A percentile compares a stretch with the other conserved stretches of the same genome.
These are phyloP conservation scores for Trichophyton simii DNA, from an alignment of 2,329 filamentous ascomycete species.

Conservation along the genomic window DNA sequence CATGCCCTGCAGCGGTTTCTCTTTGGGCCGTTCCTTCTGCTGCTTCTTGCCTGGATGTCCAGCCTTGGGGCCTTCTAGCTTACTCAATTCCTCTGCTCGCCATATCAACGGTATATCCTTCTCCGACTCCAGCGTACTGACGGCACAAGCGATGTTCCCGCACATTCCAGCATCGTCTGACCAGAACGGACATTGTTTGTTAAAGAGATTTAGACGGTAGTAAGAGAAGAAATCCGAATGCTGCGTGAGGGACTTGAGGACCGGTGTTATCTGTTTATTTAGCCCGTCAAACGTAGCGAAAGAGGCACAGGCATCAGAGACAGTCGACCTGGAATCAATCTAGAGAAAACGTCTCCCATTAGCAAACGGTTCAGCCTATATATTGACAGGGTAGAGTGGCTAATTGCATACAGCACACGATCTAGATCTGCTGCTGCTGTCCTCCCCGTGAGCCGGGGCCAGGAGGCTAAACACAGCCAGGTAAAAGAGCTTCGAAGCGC, in stretches of 20 bases:
- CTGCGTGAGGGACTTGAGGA: conserved; percentile 66
- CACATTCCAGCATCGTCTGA: conserved; percentile 85
- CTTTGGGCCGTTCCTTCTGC: conserved; percentile 54
- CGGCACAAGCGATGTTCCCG: conserved; percentile 91
- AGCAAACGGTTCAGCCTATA: background rate
- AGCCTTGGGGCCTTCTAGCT: conserved; percentile 82
- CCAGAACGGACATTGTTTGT: conserved; percentile 95
- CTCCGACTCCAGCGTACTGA: conserved; percentile 89
- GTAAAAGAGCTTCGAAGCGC: conserved; percentile 46
- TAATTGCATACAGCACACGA: conserved; percentile 43
- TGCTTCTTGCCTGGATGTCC: conserved; percentile 67
- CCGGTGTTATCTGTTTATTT: conserved; percentile 63
- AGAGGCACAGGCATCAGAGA: conserved; percentile 87
- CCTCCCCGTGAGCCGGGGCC: conserved; percentile 35
- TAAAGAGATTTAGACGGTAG: conserved; percentile 88
- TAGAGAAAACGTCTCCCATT: conserved; percentile 25
- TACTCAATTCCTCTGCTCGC: conserved; percentile 83
- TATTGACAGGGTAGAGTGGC: conserved; percentile 9
- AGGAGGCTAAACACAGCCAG: conserved; percentile 50
- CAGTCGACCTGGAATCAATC: conserved; percentile 79
- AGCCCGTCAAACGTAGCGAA: conserved; percentile 80
- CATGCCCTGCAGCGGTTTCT: conserved; percentile 65
- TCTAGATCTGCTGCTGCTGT: conserved; percentile 7
- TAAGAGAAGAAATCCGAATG: conserved; percentile 97
- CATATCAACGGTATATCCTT: conserved; percentile 85